Evolutionary conservation across 1,139 yeast species (phyloP).

Genomic region (Debaryomyces subglobosus): DNA sequence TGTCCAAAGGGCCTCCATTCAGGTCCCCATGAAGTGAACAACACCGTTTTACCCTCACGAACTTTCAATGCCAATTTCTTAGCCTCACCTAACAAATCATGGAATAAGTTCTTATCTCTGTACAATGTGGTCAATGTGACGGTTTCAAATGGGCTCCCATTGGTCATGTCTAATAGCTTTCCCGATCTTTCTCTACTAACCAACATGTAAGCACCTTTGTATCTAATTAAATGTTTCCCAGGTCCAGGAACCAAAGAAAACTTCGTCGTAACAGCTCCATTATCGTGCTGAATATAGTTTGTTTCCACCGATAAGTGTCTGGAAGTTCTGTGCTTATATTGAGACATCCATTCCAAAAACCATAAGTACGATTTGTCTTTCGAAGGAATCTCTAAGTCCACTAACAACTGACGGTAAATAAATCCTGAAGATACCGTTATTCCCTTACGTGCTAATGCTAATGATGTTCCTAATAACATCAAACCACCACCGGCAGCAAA

Average conservation of each 20-base stretch:
- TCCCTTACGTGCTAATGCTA: conserved; percentile 79
- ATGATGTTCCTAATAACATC: conserved; percentile 87
- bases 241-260: conserved; percentile 98
- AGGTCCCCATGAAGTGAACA: conserved; percentile 95
- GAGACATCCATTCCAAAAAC: conserved; percentile 97
- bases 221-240: conserved; percentile 85
- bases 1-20: conserved; percentile 99
- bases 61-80: conserved; percentile 78
- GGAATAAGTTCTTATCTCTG: conserved; percentile 73
- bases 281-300: conserved; percentile 83
- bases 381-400: conserved; percentile 90
- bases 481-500: conserved; percentile 98
- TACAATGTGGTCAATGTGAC: conserved; percentile 89
- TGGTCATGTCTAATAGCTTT: conserved; percentile 82
- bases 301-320: conserved; percentile 93
- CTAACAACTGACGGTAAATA: conserved; percentile 79
- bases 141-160: conserved; percentile 95
- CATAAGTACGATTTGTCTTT: conserved; percentile 92
- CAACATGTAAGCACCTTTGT: conserved; percentile 85
- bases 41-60: conserved; percentile 91
- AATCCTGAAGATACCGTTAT: conserved; percentile 64
- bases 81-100: conserved; percentile 80
- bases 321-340: conserved; percentile 69
- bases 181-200: conserved; percentile 92
- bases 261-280: conserved; percentile 86